A percentile compares a stretch with the other conserved stretches of the same genome.
phyloP scores from a whole-genome alignment of 805 yeast genomes.

The Gaillardinia entomophila region DNA sequence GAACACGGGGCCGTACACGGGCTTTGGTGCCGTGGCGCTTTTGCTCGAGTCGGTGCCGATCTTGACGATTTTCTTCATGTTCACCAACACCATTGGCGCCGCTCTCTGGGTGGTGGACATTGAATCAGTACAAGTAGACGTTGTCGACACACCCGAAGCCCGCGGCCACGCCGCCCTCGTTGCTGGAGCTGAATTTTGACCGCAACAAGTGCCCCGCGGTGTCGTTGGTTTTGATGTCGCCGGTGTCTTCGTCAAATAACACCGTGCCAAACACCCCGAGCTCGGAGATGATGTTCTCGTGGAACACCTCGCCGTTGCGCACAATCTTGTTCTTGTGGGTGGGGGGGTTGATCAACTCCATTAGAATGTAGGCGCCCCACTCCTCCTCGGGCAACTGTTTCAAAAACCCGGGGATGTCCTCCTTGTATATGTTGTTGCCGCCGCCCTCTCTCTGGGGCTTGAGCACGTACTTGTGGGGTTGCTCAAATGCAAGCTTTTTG shows the following conservation, averaged over 20 bases:
- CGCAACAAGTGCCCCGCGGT: slow-evolving; percentile 83
- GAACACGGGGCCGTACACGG: slow-evolving; percentile 37
- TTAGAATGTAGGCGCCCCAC: slow-evolving; percentile 88
- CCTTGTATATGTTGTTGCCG: slow-evolving; percentile 88
- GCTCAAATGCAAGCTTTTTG: slow-evolving; percentile 56
- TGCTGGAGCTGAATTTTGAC: slow-evolving; percentile 78
- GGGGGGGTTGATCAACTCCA: slow-evolving; percentile 89
- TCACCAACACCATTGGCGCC: slow-evolving; percentile 57
- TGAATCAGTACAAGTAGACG: slow-evolving; percentile 44
- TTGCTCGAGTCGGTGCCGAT: slow-evolving; percentile 51
- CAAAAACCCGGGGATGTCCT: slow-evolving; percentile 75
- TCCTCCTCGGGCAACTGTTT: slow-evolving; percentile 52
- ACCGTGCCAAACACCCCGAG: slow-evolving; percentile 86
- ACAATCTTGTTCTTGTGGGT: slow-evolving; percentile 62
- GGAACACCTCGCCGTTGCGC: slow-evolving; percentile 53
- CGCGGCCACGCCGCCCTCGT: slow-evolving; percentile 99
- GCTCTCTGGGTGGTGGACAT: slow-evolving; percentile 57
- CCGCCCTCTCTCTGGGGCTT: slow-evolving; percentile 99
- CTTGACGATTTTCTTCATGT: slow-evolving; percentile 46
- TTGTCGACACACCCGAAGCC: slow-evolving; percentile 97
- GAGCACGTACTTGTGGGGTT: slow-evolving; percentile 70
- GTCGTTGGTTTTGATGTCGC: slow-evolving; percentile 54
- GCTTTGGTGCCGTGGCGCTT: slow-evolving; percentile 50
- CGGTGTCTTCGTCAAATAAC: slow-evolving; percentile 61
- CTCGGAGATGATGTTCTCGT: slow-evolving; percentile 83